Conservation (phyloP, 164 flowering plant genomes). For the Santalum album region DNA sequence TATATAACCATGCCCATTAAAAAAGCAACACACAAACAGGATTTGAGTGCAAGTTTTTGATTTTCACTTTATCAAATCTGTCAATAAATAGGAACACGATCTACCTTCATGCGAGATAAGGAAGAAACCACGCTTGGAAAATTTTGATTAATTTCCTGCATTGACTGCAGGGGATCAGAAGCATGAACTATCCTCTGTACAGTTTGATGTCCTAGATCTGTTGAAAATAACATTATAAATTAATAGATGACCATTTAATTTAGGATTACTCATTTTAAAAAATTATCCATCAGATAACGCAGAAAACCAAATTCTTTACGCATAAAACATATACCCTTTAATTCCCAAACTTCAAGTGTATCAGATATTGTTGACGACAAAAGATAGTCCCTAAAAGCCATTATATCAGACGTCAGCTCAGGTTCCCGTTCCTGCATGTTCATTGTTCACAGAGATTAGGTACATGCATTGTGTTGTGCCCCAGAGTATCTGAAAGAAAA, state of each 20-base stretch:
- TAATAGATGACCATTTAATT: slow-evolving; percentile 6
- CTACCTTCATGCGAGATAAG: slow-evolving; percentile 94
- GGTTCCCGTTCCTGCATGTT: slow-evolving; percentile 75
- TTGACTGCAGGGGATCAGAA: slow-evolving; percentile 86
- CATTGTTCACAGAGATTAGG: not conserved
- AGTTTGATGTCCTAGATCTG: slow-evolving; percentile 99
- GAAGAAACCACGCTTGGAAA: slow-evolving; percentile 96
- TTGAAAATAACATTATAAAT: too few species aligned
- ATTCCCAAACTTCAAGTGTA: slow-evolving; percentile 93
- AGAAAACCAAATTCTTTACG: not conserved
- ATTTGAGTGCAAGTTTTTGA: too few species aligned
- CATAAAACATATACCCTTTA: slow-evolving; percentile 48
- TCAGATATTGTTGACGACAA: slow-evolving; percentile 86
- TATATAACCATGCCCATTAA: slow-evolving; percentile 7
- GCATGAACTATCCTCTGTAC: slow-evolving; percentile 93
- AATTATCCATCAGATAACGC: not conserved
- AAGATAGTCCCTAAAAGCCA: slow-evolving; percentile 86
- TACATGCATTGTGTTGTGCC: too few species aligned
- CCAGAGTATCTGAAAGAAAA: too few species aligned
- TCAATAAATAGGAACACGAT: not conserved
- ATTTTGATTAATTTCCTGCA: slow-evolving; percentile 94
- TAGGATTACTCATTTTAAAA: too few species aligned
- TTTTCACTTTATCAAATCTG: not conserved
- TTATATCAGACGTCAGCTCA: slow-evolving; percentile 69
- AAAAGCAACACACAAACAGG: too few species aligned